Evolutionary conservation across 495 filamentous ascomycete species (phyloP).

Genomic region (Penicillium antarcticum): DNA sequence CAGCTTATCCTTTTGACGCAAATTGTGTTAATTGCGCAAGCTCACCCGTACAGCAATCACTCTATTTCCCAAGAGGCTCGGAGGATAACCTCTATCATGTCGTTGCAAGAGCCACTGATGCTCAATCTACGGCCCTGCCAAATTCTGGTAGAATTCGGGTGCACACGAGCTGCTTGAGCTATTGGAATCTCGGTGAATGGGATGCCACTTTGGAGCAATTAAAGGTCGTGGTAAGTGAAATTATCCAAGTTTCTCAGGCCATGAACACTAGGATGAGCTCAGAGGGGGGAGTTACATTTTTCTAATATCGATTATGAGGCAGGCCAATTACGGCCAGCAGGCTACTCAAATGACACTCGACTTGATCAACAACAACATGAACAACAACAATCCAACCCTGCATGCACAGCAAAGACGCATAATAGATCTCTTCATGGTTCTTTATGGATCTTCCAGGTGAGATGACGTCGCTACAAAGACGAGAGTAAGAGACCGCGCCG

Average conservation of each 20-base stretch:
- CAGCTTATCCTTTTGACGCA: not conserved
- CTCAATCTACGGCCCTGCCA: not conserved
- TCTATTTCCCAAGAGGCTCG: not conserved
- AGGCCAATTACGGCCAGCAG: not conserved
- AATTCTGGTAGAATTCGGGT: not conserved
- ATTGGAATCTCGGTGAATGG: not conserved
- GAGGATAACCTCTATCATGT: not conserved
- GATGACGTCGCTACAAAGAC: not conserved
- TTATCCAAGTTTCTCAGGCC: not conserved
- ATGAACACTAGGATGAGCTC: not conserved
- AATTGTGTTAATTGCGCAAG: not conserved
- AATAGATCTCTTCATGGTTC: constrained; percentile 1
- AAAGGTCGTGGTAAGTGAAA: not conserved
- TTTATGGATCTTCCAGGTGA: not conserved
- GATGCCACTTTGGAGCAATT: not conserved
- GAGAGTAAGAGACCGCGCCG: not conserved
- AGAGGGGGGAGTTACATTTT: not conserved
- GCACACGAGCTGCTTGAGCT: not conserved
- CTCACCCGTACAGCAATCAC: not conserved
- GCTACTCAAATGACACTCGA: constrained; percentile 4
- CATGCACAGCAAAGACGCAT: not conserved
- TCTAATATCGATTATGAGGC: constrained; percentile 1
- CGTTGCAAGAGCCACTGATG: not conserved
- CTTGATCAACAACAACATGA: constrained; percentile 1
- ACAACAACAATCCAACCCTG: constrained; percentile 1